Conservation (phyloP, 2,329 filamentous ascomycete genomes). For the Phialophora verrucosa region DNA sequence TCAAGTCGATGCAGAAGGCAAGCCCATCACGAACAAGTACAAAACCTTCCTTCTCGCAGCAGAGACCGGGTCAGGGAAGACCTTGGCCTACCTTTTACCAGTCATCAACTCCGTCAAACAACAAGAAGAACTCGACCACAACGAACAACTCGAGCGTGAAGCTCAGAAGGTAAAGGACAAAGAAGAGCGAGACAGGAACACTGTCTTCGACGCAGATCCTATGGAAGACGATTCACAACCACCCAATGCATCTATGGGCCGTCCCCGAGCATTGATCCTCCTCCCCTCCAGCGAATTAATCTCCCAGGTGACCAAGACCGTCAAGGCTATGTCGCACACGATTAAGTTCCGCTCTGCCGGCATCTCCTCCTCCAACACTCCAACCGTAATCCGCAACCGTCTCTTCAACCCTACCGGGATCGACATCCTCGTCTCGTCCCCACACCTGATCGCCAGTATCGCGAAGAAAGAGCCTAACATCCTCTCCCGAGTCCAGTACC, state of each 20-base stretch:
- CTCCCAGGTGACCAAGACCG: conserved; percentile 78
- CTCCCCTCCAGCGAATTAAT: conserved; percentile 94
- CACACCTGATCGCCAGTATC: conserved; percentile 86
- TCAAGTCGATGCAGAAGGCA: conserved; percentile 40
- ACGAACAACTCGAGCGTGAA: conserved; percentile 58
- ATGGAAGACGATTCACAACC: conserved; percentile 64
- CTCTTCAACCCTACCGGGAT: conserved; percentile 82
- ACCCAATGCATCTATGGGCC: conserved; percentile 73
- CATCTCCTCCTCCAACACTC: conserved; percentile 77
- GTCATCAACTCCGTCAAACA: conserved; percentile 83
- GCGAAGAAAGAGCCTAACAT: conserved; percentile 89
- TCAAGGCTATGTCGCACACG: conserved; percentile 81
- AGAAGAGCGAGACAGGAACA: conserved; percentile 55
- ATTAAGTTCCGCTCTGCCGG: conserved; percentile 85
- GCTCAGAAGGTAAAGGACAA: conserved; percentile 46
- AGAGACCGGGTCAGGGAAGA: conserved; percentile 97
- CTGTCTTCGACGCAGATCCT: conserved; percentile 65
- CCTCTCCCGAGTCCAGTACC: conserved; percentile 84
- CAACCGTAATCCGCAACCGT: conserved; percentile 80
- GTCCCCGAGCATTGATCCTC: conserved; percentile 82
- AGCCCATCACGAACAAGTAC: conserved; percentile 52
- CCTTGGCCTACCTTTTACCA: conserved; percentile 87
- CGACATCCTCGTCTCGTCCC: conserved; percentile 85
- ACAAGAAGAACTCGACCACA: conserved; percentile 68
- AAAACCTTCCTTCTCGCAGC: conserved; percentile 83